Evolutionary conservation across 2,329 filamentous ascomycete species (phyloP).

Genomic region (Pseudogymnoascus sp.): DNA sequence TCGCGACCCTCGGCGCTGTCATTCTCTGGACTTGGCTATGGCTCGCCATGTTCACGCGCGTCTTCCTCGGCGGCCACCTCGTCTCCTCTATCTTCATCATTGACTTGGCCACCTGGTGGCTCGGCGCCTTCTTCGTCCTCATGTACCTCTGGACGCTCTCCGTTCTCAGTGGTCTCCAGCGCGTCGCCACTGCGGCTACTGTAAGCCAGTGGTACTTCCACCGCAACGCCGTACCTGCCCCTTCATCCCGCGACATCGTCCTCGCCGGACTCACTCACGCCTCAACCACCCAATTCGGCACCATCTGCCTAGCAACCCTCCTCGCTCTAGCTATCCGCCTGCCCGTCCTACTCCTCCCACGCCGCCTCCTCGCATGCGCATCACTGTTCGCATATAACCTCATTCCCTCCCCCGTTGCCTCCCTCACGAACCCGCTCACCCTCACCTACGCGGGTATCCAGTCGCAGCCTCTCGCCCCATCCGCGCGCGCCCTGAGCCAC

Average conservation of each 20-base stretch:
- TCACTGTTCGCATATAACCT: constrained; percentile 67
- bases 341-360: constrained; percentile 75
- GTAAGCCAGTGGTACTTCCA: constrained; percentile 99
- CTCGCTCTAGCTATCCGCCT: constrained; percentile 73
- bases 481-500: constrained; percentile 71
- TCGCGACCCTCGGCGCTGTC: constrained; percentile 64
- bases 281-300: constrained; percentile 79
- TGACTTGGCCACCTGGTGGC: constrained; percentile 84
- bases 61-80: constrained; percentile 89
- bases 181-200: constrained; percentile 85
- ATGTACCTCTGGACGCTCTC: constrained; percentile 94
- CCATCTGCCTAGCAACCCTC: constrained; percentile 80
- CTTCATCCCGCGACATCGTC: constrained; percentile 74
- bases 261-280: constrained; percentile 75
- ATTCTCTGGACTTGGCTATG: constrained; percentile 92
- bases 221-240: constrained; percentile 69
- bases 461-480: constrained; percentile 69
- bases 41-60: constrained; percentile 91
- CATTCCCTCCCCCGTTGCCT: constrained; percentile 75
- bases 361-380: constrained; percentile 55
- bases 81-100: constrained; percentile 70
- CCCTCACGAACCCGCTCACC: constrained; percentile 82
- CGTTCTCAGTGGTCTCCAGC: constrained; percentile 79
- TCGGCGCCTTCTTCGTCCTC: constrained; percentile 84
- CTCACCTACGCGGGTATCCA: constrained; percentile 93